These are phyloP conservation scores for Hypoxylon sp. DNA, from an alignment of 2,329 filamentous ascomycete species.

Conservation along the genomic window DNA sequence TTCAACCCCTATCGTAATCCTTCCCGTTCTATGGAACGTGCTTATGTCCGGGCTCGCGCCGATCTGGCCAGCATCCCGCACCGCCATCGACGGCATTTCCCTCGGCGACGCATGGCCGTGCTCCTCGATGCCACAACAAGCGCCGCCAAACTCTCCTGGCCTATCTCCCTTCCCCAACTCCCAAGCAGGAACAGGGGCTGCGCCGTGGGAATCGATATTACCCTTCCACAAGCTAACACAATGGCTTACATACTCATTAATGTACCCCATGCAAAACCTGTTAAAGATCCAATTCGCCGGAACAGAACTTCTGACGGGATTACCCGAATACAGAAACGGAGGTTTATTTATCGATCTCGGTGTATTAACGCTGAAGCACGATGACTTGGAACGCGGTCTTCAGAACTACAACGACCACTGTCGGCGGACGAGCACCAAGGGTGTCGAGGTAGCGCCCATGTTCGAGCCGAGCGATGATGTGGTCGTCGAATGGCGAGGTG, in stretches of 20 bases:
- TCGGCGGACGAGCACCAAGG: constrained; percentile 72
- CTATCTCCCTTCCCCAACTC: constrained; percentile 58
- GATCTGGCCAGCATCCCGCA: constrained; percentile 90
- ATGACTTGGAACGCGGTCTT: constrained; percentile 75
- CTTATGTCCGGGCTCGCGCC: constrained; percentile 86
- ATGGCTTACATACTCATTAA: constrained; percentile 93
- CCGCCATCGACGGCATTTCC: constrained; percentile 83
- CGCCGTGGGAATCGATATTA: constrained; percentile 77
- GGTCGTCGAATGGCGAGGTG: constrained; percentile 80
- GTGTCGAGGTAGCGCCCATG: constrained; percentile 68
- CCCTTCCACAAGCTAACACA: constrained; percentile 95
- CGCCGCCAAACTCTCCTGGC: constrained; percentile 58
- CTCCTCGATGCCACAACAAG: constrained; percentile 73
- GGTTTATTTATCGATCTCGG: constrained; percentile 87
- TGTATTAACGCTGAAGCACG: constrained; percentile 76
- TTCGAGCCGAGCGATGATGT: constrained; percentile 79
- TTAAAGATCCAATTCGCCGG: constrained; percentile 84
- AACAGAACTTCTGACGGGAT: constrained; percentile 81
- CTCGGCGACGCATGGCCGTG: constrained; percentile 97
- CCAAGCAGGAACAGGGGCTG: constrained; percentile 32
- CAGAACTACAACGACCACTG: constrained; percentile 75
- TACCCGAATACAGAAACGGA: constrained; percentile 93
- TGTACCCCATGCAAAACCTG: constrained; percentile 86
- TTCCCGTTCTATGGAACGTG: constrained; percentile 89
- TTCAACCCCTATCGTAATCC: constrained; percentile 83